These are phyloP conservation scores for Aspergillus proliferans DNA, from an alignment of 2,329 filamentous ascomycete genomes.

Conservation along the genomic window DNA sequence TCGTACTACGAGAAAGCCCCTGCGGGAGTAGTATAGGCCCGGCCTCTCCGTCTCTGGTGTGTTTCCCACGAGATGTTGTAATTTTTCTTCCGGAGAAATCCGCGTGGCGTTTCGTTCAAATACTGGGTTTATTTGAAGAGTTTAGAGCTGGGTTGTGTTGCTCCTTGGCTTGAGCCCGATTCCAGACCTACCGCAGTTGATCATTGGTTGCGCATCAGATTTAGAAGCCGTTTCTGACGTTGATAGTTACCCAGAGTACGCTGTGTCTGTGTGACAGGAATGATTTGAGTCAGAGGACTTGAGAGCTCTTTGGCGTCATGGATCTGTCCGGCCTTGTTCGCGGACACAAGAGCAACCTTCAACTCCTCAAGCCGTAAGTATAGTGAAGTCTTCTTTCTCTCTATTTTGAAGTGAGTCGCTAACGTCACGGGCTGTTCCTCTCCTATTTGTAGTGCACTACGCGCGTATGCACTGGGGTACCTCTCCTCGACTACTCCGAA, in stretches of 20 bases:
- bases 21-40: neutral
- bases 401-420: conserved; percentile 6
- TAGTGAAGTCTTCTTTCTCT: conserved; percentile 4
- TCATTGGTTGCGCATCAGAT: neutral
- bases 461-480: conserved; percentile 46
- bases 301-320: conserved; percentile 16
- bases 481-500: conserved; percentile 43
- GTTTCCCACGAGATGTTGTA: too few species aligned
- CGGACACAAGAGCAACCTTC: conserved; percentile 16
- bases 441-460: conserved; percentile 29
- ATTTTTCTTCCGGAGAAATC: too few species aligned
- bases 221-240: neutral
- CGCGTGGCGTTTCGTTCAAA: too few species aligned
- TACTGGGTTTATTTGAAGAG: too few species aligned
- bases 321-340: conserved; percentile 17
- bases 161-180: neutral
- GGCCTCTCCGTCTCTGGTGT: neutral
- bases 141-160: neutral
- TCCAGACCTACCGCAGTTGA: neutral
- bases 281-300: conserved; percentile 15
- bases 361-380: conserved; percentile 31
- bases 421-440: conserved; percentile 5
- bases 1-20: neutral
- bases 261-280: conserved; percentile 16
- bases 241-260: conserved; percentile 1